Conservation (phyloP, 345 rosid genomes). For the Camelina neglecta region DNA sequence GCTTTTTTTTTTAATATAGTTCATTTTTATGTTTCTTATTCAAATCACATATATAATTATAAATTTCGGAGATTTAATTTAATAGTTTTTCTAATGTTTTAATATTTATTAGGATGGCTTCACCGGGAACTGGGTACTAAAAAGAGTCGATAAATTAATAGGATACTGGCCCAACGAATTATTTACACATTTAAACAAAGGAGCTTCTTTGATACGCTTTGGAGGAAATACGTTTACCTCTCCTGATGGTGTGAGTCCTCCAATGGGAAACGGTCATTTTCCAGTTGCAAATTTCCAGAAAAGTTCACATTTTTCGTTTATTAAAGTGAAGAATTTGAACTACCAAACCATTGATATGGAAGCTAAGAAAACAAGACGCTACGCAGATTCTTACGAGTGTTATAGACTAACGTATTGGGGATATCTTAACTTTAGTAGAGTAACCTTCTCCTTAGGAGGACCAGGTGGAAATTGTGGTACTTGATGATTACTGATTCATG, state of each 20-base stretch:
- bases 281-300: background rate
- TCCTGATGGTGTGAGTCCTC: constrained; percentile 30
- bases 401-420: constrained; percentile 12
- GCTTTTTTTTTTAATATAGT: too few relatives aligned
- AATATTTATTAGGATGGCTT: background rate
- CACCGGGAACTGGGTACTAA: constrained; percentile 6
- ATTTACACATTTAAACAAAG: constrained; percentile 27
- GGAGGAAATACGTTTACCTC: constrained; percentile 28
- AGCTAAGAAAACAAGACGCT: background rate
- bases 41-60: background rate
- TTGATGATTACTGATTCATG: background rate
- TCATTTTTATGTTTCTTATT: background rate
- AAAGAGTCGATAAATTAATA: background rate
- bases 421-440: background rate
- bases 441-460: constrained; percentile 29
- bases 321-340: constrained; percentile 7
- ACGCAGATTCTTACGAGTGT: constrained; percentile 15
- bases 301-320: constrained; percentile 4
- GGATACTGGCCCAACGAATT: constrained; percentile 34
- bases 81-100: background rate
- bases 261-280: constrained; percentile 35
- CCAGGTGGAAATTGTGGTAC: constrained; percentile 26
- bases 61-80: background rate
- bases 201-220: constrained; percentile 25
- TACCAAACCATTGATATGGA: background rate